A percentile compares a stretch with the other conserved stretches of the same genome.
These are phyloP conservation scores for Cyberlindnera bimundalis DNA, from an alignment of 805 yeast genomes.

Conservation along the genomic window DNA sequence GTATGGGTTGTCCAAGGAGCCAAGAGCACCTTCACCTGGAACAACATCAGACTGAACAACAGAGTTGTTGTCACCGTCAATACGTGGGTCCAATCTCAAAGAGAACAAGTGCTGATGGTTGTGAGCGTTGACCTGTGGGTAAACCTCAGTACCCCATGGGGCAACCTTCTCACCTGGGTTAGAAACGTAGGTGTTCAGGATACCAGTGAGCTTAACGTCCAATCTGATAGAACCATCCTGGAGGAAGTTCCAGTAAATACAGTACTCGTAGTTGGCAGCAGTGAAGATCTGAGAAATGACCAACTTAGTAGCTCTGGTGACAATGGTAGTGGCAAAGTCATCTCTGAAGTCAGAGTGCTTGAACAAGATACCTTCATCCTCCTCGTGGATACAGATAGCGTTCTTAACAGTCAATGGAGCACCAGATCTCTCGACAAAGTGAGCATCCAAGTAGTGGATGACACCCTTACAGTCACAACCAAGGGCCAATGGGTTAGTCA, in stretches of 20 bases:
- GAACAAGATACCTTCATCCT: conserved; percentile 75
- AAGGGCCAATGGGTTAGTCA: conserved; percentile 73
- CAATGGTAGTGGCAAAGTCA: conserved; percentile 67
- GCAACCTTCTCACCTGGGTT: conserved; percentile 63
- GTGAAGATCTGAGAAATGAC: conserved; percentile 79
- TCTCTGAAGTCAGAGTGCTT: conserved; percentile 87
- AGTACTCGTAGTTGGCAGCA: conserved; percentile 77
- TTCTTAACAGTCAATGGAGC: conserved; percentile 68
- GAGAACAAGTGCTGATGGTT: conserved; percentile 84
- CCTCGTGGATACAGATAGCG: conserved; percentile 83
- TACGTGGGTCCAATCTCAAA: conserved; percentile 73
- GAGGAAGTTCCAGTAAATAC: conserved; percentile 78
- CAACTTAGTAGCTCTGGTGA: conserved; percentile 71
- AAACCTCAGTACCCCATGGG: conserved; percentile 79
- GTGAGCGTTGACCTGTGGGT: conserved; percentile 79
- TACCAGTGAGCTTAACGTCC: conserved; percentile 79
- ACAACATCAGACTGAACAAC: conserved; percentile 65
- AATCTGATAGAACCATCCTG: conserved; percentile 82
- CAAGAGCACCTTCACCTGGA: conserved; percentile 55
- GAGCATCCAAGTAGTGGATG: conserved; percentile 80
- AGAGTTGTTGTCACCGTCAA: conserved; percentile 78
- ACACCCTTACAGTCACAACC: conserved; percentile 89
- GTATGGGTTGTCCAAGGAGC: conserved; percentile 67
- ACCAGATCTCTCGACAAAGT: conserved; percentile 64
- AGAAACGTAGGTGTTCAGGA: conserved; percentile 67